Base-by-base conservation (phyloP, 192 early-diverging fungal species). In the Hyaloraphidium curvatum region DNA sequence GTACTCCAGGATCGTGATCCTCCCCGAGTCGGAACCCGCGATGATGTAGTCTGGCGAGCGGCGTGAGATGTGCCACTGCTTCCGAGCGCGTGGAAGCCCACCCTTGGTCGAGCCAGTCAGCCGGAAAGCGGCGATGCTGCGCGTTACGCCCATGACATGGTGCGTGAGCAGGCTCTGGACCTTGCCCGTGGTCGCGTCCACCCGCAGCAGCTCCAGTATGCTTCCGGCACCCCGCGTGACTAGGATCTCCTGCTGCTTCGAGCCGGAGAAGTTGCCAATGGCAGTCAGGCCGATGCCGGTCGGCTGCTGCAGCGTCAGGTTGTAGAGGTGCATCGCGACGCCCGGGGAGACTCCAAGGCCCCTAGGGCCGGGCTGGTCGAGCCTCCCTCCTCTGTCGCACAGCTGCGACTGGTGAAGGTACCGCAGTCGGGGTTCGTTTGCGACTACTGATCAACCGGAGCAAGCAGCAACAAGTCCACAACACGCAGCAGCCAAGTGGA, bases 201-300 rank as follows among this genome's bases (percentile, higher is more conserved):
- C 71, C 50, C 70, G 60, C 55, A 92, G 67, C 23, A 99, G 67
- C 65, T 96, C 92, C 27, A 99, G 70, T 23, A 76, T 65, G 27
- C 73, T 48, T 7, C 43, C 43, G 55, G 67, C 76, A 55, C 67
- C 67, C 60, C 79, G 76, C 28, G 73, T 88, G 41, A 89, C 72
- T 16, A 85, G 70, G 25, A 95, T 72, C 55, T 99, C 92, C 66
- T 99, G 91, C 30, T 77, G 68, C 60, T 87, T 89, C 21, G 72
- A 76, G 19, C 92, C 95, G 28, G 86, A 79, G 62, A 97, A 99
- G 64, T 95, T 87, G 0, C 95, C 95, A 41, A 89, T 68, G 27
- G 81, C 73, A 17, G 84, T 74, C 37, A 76, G 68, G 55, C 71
- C 89, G 54, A 91, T 82, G 51, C 73, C 76, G 5, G 81, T 81